A percentile compares a stretch with the other conserved stretches of the same genome.
Conservation (phyloP, 768 basidiomycete species). For the Lactarius tabidus region DNA sequence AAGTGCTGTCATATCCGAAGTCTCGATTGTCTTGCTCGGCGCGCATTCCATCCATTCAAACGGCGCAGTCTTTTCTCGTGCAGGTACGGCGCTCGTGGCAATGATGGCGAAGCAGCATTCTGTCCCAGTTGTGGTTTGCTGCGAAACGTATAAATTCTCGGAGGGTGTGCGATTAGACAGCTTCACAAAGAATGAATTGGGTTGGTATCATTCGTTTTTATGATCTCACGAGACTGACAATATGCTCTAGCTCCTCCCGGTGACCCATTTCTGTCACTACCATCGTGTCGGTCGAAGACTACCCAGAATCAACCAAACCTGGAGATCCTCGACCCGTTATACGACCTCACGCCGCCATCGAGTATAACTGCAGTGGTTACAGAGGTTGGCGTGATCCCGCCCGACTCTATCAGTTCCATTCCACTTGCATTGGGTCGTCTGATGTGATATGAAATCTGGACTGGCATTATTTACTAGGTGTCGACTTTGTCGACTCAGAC, state of each 20-base stretch:
- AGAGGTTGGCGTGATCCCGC: conserved; percentile 93
- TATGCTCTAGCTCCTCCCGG: conserved; percentile 31
- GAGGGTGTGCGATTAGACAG: conserved; percentile 90
- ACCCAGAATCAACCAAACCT: conserved; percentile 47
- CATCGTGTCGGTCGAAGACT: conserved; percentile 33
- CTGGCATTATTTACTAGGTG: not conserved
- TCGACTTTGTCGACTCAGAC: too few species aligned
- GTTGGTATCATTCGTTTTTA: conserved; percentile 36
- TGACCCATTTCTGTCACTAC: conserved; percentile 34
- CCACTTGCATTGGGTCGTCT: conserved; percentile 56
- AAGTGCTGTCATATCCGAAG: conserved; percentile 72
- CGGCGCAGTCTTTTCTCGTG: conserved; percentile 88
- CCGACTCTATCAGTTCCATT: conserved; percentile 84
- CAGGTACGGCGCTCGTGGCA: conserved; percentile 92
- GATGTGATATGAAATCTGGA: conserved; percentile 25
- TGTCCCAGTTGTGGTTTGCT: conserved; percentile 93
- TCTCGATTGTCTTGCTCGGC: conserved; percentile 83
- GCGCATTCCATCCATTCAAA: conserved; percentile 95
- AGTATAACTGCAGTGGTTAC: conserved; percentile 96
- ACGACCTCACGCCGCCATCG: conserved; percentile 89
- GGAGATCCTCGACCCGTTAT: conserved; percentile 81
- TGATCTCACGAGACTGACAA: not conserved
- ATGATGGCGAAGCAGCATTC: conserved; percentile 91
- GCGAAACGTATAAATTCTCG: conserved; percentile 98
- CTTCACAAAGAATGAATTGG: conserved; percentile 94